Evolutionary conservation across 345 rosid genomes (phyloP).

Genomic region (Hirschfeldia incana): DNA sequence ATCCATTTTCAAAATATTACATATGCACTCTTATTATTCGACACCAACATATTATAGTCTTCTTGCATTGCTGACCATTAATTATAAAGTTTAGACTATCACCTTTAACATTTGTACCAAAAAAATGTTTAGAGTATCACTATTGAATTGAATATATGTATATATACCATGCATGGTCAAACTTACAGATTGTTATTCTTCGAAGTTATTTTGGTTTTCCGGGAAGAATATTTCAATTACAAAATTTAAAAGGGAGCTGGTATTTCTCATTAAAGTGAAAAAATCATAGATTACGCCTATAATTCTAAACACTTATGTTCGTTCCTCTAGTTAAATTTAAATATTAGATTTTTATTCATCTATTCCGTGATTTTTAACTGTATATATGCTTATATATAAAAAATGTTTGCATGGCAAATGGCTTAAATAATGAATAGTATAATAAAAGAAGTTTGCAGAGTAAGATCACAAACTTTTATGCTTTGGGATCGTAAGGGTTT

Average conservation of each 20-base stretch:
- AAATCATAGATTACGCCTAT: not conserved
- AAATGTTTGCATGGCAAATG: constrained; percentile 25
- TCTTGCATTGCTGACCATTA: not conserved
- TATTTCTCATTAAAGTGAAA: not conserved
- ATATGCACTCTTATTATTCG: constrained; percentile 7
- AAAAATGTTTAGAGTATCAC: not conserved
- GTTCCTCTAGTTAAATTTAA: not conserved
- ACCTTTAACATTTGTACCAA: not conserved
- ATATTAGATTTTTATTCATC: not conserved
- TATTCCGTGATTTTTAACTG: not conserved
- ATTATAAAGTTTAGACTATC: not conserved
- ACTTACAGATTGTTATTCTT: not conserved
- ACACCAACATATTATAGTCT: not conserved
- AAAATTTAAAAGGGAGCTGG: not conserved
- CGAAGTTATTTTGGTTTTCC: not conserved
- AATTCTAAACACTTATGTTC: not conserved
- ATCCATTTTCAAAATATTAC: not conserved
- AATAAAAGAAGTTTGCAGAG: constrained; percentile 32
- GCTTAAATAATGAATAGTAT: constrained; percentile 9
- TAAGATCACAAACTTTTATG: constrained; percentile 41
- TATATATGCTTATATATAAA: not conserved
- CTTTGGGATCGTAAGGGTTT: constrained; percentile 44
- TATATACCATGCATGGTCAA: not conserved
- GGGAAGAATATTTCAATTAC: not conserved
- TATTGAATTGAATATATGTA: not conserved